These are phyloP conservation scores for Eleusine coracana DNA, from an alignment of 176 grass and related monocot genomes.

Conservation along the genomic window DNA sequence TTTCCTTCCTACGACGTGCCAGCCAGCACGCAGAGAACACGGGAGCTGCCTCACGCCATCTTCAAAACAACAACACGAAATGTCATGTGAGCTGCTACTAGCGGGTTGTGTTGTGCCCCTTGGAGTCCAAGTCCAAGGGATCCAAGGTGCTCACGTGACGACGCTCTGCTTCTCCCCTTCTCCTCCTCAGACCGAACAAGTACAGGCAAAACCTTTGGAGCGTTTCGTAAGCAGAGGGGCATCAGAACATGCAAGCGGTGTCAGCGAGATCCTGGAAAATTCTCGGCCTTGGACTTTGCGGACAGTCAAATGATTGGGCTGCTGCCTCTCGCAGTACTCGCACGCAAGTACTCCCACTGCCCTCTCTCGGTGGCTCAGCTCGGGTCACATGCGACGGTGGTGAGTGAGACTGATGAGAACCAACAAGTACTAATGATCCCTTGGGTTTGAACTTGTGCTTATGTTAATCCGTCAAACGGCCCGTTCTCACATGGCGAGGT, in stretches of 20 bases:
- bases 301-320: conserved; percentile 47
- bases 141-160: conserved; percentile 24
- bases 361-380: too few relatives aligned
- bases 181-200: neutral
- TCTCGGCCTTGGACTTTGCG: conserved; percentile 17
- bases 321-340: neutral
- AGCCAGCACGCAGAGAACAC: conserved; percentile 32
- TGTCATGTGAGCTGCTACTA: neutral
- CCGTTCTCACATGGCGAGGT: conserved; percentile 36
- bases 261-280: conserved; percentile 44
- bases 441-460: conserved; percentile 1
- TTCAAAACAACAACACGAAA: neutral
- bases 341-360: neutral
- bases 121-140: neutral
- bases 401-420: neutral
- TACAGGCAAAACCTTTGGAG: neutral
- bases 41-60: conserved; percentile 17
- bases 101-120: neutral
- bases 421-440: neutral
- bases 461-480: conserved; percentile 34
- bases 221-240: neutral
- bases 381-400: too few relatives aligned
- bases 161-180: neutral
- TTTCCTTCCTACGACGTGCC: neutral
- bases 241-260: conserved; percentile 5